Conservation (phyloP, 2,329 filamentous ascomycete genomes). For the Penicillium sp. region DNA sequence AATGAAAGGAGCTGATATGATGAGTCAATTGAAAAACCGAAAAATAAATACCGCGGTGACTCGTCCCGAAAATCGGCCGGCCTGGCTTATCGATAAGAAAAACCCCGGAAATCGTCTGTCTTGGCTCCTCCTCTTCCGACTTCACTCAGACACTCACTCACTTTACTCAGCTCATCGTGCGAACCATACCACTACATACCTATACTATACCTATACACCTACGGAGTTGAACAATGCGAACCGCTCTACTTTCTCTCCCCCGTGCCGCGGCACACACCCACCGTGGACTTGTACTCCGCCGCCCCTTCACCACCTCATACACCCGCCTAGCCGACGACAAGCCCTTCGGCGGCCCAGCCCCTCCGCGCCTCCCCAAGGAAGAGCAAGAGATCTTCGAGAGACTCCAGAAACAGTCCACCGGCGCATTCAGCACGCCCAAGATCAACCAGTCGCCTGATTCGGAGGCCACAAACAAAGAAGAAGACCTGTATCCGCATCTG, state of each 20-base stretch:
- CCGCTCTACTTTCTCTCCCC: neutral
- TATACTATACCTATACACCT: no score
- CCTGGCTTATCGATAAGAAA: conserved; percentile 15
- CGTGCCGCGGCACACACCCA: neutral
- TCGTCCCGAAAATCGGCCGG: conserved; percentile 12
- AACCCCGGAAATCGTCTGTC: neutral
- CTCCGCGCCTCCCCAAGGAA: conserved; percentile 80
- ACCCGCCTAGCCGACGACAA: conserved; percentile 23
- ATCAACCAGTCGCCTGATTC: conserved; percentile 50
- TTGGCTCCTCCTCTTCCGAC: neutral
- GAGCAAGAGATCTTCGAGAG: conserved; percentile 88
- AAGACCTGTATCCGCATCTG: conserved; percentile 61
- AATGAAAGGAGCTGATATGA: neutral
- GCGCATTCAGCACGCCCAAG: conserved; percentile 65
- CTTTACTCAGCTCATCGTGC: no score
- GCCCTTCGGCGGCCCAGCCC: conserved; percentile 56
- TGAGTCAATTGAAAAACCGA: conserved; percentile 9
- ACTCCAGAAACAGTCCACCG: conserved; percentile 73
- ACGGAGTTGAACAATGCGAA: neutral
- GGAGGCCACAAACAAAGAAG: conserved; percentile 38
- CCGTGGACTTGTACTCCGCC: conserved; percentile 7
- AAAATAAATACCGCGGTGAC: conserved; percentile 11
- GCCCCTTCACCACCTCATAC: conserved; percentile 24
- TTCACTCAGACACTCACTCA: no score
- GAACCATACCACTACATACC: neutral